A percentile compares a stretch with the other conserved stretches of the same genome.
Evolutionary conservation across 495 filamentous ascomycete genomes (phyloP).

Genomic region (Hypoxylon fuscum): DNA sequence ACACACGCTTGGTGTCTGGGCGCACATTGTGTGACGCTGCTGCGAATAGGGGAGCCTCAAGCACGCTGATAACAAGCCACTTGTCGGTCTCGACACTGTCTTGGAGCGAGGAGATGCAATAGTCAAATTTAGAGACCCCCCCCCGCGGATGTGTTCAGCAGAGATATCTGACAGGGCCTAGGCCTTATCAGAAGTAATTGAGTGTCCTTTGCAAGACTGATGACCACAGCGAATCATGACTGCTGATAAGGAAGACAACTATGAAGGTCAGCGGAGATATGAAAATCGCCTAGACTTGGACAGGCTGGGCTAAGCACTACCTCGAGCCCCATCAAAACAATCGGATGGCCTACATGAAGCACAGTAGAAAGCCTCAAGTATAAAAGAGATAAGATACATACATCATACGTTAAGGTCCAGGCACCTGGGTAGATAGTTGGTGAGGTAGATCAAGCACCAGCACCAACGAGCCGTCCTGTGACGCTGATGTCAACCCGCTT

Average conservation of each 20-base stretch:
- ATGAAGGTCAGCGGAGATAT: slow-evolving; percentile 42
- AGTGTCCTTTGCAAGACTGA: slow-evolving; percentile 23
- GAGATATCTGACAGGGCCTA: slow-evolving; percentile 8
- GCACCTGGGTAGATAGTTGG: background rate
- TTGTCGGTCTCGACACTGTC: slow-evolving; percentile 3
- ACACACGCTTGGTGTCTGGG: slow-evolving; percentile 10
- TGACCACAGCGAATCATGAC: slow-evolving; percentile 42
- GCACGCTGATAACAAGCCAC: slow-evolving; percentile 7
- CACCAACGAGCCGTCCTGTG: slow-evolving; percentile 14
- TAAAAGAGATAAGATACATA: slow-evolving; percentile 11
- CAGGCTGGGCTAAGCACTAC: slow-evolving; percentile 21
- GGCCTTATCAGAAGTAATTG: slow-evolving; percentile 40
- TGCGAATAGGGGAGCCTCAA: slow-evolving; percentile 20
- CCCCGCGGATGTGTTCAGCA: slow-evolving; percentile 38
- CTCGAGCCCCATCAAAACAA: slow-evolving; percentile 33
- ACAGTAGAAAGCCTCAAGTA: slow-evolving; percentile 16
- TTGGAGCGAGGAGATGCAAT: slow-evolving; percentile 37
- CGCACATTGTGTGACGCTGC: slow-evolving; percentile 13
- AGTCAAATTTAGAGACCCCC: slow-evolving; percentile 20
- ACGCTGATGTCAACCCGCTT: slow-evolving; percentile 15
- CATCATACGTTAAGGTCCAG: slow-evolving; percentile 14
- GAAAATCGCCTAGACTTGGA: slow-evolving; percentile 38
- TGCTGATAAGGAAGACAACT: slow-evolving; percentile 37
- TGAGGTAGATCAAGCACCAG: too few species aligned
- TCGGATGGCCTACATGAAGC: slow-evolving; percentile 3